Percentiles rank a stretch among this genome's conserved stretches.
Evolutionary conservation across 2,329 filamentous ascomycete genomes (phyloP).

Genomic region (Monilinia vaccinii-corymbosi): DNA sequence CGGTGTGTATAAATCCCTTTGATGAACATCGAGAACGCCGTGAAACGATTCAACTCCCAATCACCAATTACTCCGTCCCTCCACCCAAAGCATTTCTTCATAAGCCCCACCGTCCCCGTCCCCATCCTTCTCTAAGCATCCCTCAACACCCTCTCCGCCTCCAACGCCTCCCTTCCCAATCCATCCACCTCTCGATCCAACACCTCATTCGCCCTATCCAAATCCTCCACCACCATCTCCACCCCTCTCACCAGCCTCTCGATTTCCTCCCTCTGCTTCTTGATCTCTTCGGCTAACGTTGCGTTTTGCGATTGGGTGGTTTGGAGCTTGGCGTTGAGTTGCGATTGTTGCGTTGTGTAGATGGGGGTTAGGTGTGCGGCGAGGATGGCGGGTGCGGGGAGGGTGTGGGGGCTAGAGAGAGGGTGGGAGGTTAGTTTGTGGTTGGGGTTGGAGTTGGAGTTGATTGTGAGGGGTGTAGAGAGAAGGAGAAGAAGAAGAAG

Average conservation of each 20-base stretch:
- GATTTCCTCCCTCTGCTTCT: constrained; percentile 46
- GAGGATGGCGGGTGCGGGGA: constrained; percentile 44
- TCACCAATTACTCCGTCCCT: not conserved
- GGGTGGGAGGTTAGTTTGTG: not conserved
- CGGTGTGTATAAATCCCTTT: not conserved
- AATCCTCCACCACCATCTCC: constrained; percentile 44
- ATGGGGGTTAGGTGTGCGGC: constrained; percentile 46
- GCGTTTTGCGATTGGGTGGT: constrained; percentile 50
- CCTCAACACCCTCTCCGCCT: constrained; percentile 14
- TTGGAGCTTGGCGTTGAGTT: constrained; percentile 48
- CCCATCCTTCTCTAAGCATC: constrained; percentile 1
- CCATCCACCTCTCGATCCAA: constrained; percentile 16
- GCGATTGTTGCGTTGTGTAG: constrained; percentile 43
- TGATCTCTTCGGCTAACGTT: constrained; percentile 41
- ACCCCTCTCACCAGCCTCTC: constrained; percentile 40
- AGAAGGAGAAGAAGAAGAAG: not conserved
- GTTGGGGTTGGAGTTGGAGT: not conserved
- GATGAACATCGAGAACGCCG: not conserved
- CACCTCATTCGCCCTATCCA: constrained; percentile 38
- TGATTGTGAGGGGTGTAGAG: no score
- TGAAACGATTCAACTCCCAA: not conserved
- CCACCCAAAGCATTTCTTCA: not conserved
- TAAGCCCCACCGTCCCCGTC: no score
- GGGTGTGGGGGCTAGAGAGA: constrained; percentile 41
- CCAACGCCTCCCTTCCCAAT: constrained; percentile 19